Evolutionary conservation across 257 asterid genomes (phyloP).

Genomic region (Henckelia pumila): DNA sequence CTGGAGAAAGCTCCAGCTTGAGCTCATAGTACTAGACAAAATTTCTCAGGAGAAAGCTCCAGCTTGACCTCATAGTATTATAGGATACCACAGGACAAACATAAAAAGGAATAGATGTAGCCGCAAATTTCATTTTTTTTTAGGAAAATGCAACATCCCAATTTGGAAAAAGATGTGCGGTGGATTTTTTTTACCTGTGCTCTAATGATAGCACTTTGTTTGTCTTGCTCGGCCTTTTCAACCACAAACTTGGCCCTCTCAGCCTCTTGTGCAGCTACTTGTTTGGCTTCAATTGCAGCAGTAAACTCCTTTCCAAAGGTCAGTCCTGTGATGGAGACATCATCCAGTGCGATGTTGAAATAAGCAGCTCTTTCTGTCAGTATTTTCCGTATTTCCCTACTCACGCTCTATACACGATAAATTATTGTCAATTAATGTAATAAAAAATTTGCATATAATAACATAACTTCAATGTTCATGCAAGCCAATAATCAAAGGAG

Average conservation of each 20-base stretch:
- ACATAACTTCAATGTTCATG: not conserved
- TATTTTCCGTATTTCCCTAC: slow-evolving; percentile 77
- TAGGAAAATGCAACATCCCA: not conserved
- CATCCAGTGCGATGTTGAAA: slow-evolving; percentile 93
- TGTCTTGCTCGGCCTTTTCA: slow-evolving; percentile 94
- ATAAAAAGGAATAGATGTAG: not conserved
- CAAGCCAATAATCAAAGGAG: not conserved
- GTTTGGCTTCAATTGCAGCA: slow-evolving; percentile 96
- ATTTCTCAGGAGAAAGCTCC: not conserved
- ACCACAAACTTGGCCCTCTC: slow-evolving; percentile 95
- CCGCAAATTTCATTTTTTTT: not conserved
- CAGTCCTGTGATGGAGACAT: slow-evolving; percentile 80
- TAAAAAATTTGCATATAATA: not conserved
- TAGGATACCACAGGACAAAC: not conserved
- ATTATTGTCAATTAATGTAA: slow-evolving; percentile 4
- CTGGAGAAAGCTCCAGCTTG: not conserved
- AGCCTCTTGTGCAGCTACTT: slow-evolving; percentile 94
- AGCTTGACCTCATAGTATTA: not conserved
- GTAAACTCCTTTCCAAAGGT: slow-evolving; percentile 88
- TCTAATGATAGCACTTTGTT: slow-evolving; percentile 78
- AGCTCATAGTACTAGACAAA: not conserved
- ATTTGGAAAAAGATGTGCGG: not conserved
- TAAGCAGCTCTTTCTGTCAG: slow-evolving; percentile 76
- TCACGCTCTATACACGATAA: slow-evolving; percentile 54
- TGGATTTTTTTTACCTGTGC: slow-evolving; percentile 59